Conservation (phyloP, 495 filamentous ascomycete species). For the Penicillium taxi region DNA sequence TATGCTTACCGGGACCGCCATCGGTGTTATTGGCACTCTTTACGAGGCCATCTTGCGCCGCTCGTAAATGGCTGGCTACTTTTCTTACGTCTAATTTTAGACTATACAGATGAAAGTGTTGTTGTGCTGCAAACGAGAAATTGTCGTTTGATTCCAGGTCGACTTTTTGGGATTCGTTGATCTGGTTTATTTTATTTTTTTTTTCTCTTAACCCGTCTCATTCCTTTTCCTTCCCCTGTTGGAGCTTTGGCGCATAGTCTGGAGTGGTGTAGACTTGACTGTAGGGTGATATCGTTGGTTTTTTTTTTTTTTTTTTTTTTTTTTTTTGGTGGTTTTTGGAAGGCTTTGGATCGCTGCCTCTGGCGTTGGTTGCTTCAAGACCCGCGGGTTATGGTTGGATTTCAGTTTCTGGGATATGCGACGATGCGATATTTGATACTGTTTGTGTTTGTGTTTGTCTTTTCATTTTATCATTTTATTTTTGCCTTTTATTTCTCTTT, state of each 20-base stretch:
- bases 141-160: not conserved
- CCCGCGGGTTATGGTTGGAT: slow-evolving; percentile 7
- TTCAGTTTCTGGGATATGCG: slow-evolving; percentile 17
- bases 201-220: not conserved
- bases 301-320: slow-evolving; percentile 5
- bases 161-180: not conserved
- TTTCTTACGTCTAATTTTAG: slow-evolving; percentile 8
- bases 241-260: slow-evolving; percentile 1
- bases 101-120: slow-evolving; percentile 14
- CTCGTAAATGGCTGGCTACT: slow-evolving; percentile 33
- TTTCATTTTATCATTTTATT: too few species aligned
- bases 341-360: too few species aligned
- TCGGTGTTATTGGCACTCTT: slow-evolving; percentile 60
- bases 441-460: slow-evolving; percentile 2
- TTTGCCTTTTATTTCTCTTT: slow-evolving; percentile 16
- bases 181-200: not conserved
- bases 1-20: slow-evolving; percentile 60
- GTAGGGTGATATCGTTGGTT: slow-evolving; percentile 21
- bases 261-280: not conserved
- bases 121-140: slow-evolving; percentile 4
- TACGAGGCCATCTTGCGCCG: slow-evolving; percentile 79
- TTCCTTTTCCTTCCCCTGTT: not conserved
- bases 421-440: slow-evolving; percentile 19
- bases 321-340: slow-evolving; percentile 2
- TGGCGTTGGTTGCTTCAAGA: too few species aligned